phyloP scores from a whole-genome alignment of 2,329 filamentous ascomycete species.

The Colletotrichum euphorbiae region DNA sequence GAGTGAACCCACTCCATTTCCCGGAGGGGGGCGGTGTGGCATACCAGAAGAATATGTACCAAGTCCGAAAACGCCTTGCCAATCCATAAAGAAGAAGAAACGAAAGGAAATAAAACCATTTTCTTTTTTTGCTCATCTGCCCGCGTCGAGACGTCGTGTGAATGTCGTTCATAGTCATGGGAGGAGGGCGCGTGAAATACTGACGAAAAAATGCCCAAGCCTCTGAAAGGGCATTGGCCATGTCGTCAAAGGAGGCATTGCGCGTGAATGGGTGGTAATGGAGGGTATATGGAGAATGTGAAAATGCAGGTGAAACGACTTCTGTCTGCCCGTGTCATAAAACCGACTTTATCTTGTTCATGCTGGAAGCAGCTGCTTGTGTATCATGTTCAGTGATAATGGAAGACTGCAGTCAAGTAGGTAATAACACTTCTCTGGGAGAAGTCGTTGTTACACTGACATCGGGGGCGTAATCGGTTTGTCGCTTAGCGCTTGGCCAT shows the following conservation, averaged over 20 bases:
- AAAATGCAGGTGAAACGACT: slow-evolving; percentile 22
- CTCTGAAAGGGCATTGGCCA: slow-evolving; percentile 27
- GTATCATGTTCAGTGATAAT: neutral
- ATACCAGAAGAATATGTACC: slow-evolving; percentile 12
- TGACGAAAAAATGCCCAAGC: slow-evolving; percentile 13
- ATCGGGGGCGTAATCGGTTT: neutral
- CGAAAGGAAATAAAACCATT: slow-evolving; percentile 9
- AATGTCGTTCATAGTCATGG: slow-evolving; percentile 37
- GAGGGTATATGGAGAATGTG: slow-evolving; percentile 19
- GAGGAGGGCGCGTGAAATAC: slow-evolving; percentile 20
- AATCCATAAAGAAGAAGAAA: slow-evolving; percentile 8
- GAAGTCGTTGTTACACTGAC: neutral
- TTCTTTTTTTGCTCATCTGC: slow-evolving; percentile 36
- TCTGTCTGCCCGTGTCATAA: slow-evolving; percentile 6
- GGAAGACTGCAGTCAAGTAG: neutral
- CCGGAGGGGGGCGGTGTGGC: slow-evolving; percentile 16
- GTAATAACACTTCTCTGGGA: neutral
- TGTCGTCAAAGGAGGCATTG: slow-evolving; percentile 22
- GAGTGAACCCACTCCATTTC: slow-evolving; percentile 24
- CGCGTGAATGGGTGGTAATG: neutral
- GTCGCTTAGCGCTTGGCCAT: slow-evolving; percentile 43
- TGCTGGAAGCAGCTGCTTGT: slow-evolving; percentile 6
- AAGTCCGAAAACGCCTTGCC: slow-evolving; percentile 28
- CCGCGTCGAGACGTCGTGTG: slow-evolving; percentile 30
- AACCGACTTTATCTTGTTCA: slow-evolving; percentile 11